These are phyloP conservation scores for Coemansia sp. DNA, from an alignment of 192 early-diverging fungal genomes.

Conservation along the genomic window DNA sequence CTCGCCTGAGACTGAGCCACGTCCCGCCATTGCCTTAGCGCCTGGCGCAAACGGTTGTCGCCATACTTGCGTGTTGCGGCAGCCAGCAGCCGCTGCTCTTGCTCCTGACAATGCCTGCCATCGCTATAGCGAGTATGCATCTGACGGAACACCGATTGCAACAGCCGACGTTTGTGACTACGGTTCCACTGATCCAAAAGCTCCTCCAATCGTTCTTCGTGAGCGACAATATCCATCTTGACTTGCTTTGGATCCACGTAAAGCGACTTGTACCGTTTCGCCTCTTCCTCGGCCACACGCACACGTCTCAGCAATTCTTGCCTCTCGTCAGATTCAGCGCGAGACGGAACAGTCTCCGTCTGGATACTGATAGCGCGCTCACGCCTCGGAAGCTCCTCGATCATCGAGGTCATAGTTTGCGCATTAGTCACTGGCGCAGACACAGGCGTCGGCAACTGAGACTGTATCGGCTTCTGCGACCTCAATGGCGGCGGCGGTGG, in stretches of 20 bases:
- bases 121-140: neutral
- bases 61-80: neutral
- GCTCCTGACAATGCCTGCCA: neutral
- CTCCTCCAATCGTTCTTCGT: slow-evolving; percentile 10
- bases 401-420: slow-evolving; percentile 37
- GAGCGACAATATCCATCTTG: slow-evolving; percentile 8
- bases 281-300: slow-evolving; percentile 13
- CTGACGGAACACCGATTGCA: slow-evolving; percentile 4
- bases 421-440: slow-evolving; percentile 14
- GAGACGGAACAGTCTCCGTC: neutral
- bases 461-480: neutral
- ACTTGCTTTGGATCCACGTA: slow-evolving; percentile 3
- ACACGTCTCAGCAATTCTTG: slow-evolving; percentile 15
- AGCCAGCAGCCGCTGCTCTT: neutral
- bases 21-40: slow-evolving; percentile 15
- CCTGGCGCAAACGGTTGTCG: neutral
- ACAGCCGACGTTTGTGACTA: neutral
- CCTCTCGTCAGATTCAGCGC: neutral
- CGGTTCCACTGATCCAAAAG: slow-evolving; percentile 6
- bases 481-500: neutral
- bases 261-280: slow-evolving; percentile 14
- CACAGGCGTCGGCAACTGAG: neutral
- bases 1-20: neutral
- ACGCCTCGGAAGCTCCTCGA: neutral
- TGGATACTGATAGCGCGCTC: slow-evolving; percentile 21